A percentile compares a stretch with the other conserved stretches of the same genome.
Conservation (phyloP, 805 yeast species). For the Pichia scutulata region DNA sequence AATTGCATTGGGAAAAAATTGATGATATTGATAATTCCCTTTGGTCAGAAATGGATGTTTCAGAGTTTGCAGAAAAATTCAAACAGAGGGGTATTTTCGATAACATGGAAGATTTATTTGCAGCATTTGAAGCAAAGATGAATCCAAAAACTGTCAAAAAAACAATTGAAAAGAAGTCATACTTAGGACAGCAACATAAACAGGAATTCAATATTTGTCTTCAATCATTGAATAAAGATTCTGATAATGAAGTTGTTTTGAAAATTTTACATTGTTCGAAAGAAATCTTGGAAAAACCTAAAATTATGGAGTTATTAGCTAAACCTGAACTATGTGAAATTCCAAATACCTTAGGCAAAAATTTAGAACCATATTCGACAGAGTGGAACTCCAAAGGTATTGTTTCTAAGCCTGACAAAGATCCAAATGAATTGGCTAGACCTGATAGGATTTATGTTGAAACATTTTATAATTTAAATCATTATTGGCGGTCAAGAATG, state of each 20-base stretch:
- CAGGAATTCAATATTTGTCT: slow-evolving; percentile 94
- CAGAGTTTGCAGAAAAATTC: slow-evolving; percentile 52
- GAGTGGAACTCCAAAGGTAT: slow-evolving; percentile 46
- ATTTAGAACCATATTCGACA: slow-evolving; percentile 71
- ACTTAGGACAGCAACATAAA: slow-evolving; percentile 75
- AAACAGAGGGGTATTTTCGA: slow-evolving; percentile 70
- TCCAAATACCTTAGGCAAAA: slow-evolving; percentile 60
- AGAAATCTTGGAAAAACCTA: slow-evolving; percentile 59
- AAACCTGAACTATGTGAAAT: slow-evolving; percentile 71
- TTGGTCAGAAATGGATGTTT: slow-evolving; percentile 67
- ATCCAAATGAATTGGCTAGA: slow-evolving; percentile 70
- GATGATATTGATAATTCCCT: slow-evolving; percentile 79
- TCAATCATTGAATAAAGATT: slow-evolving; percentile 58
- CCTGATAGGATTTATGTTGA: slow-evolving; percentile 83
- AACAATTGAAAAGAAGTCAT: slow-evolving; percentile 51
- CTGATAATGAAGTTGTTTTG: slow-evolving; percentile 60
- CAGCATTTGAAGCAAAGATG: slow-evolving; percentile 64
- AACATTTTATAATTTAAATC: slow-evolving; percentile 72
- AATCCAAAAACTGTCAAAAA: slow-evolving; percentile 36
- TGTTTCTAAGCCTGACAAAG: slow-evolving; percentile 49
- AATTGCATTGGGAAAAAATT: slow-evolving; percentile 93
- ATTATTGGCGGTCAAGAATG: slow-evolving; percentile 90
- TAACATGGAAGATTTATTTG: slow-evolving; percentile 81
- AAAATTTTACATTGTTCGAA: slow-evolving; percentile 70
- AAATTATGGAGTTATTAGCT: slow-evolving; percentile 78